Base-by-base conservation (phyloP, 108 stramenopile genomes). In the Nitzschia sp. region DNA sequence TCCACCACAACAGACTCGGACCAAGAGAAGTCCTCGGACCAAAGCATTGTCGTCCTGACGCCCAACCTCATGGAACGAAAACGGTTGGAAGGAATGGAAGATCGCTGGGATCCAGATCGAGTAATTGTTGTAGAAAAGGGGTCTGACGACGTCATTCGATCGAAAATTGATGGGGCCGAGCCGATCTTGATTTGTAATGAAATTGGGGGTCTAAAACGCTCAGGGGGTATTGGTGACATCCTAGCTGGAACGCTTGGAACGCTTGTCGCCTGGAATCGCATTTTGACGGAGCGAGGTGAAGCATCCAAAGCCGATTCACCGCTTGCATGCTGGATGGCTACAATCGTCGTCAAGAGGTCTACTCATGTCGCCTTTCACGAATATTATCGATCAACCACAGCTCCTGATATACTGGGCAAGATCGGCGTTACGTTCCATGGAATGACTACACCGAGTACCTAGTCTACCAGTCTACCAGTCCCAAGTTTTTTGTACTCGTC, bases 161-260 rank as follows among this genome's bases (percentile, higher is more conserved):
- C 67, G 2, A 29, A 31, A 31, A 44, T 38, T 6, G 71, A 68
- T 34, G 11, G 26, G 5, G 21, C 45, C 28, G 19, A 50, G 19
- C 23, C 41, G 3, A 53, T 44, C 27, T 50, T 94, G 63, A 33
- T 65, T 9, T 92, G 94, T 69, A 66, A 64, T 19, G 94, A 96
- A 70, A 63, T 81, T 34, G 96, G 96, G 0, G 93, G 95, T 2
- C 75, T 85, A 61, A 93, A 97, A 70, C 86, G 99, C 48, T 97
- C 96, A 34, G 99, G 99, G 47, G 99, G 99, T 16, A 86, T 98
- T 53, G 99, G 99, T 11, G 98, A 99, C 75, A 78, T 99, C 16
- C 74, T 99, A 62, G 82, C 96, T 15, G 95, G 95, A 27, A 82
- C 88, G 0, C 60, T 91, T 32, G 90, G 84, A 34, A 84, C 90